A percentile compares a stretch with the other conserved stretches of the same genome.
Conservation (phyloP, 495 filamentous ascomycete species). For the Pyronema omphalodes region DNA sequence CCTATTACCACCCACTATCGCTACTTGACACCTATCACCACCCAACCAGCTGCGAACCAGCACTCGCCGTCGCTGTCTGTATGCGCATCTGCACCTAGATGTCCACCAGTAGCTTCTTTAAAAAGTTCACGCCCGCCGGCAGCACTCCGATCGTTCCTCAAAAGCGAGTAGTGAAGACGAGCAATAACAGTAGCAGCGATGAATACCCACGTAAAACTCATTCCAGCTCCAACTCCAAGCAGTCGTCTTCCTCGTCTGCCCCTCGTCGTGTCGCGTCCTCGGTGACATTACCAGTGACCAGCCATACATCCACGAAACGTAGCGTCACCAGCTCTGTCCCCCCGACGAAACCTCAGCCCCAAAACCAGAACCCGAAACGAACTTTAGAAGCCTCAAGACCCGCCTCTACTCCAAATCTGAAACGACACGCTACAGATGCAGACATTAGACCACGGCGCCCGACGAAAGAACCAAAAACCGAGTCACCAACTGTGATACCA, state of each 20-base stretch:
- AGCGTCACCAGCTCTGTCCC: not conserved
- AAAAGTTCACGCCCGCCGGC: conserved; percentile 19
- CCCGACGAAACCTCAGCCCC: not conserved
- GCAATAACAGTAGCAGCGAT: conserved; percentile 6
- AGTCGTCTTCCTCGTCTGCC: conserved; percentile 1
- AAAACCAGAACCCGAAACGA: not conserved
- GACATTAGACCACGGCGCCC: no score
- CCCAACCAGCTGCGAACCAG: no score
- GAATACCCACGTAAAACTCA: not conserved
- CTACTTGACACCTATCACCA: no score
- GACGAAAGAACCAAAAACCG: no score
- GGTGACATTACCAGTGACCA: conserved; percentile 17
- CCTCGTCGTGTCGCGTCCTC: conserved; percentile 4
- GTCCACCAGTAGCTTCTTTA: conserved; percentile 15
- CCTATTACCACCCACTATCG: no score
- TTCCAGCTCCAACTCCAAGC: conserved; percentile 1
- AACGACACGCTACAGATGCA: not conserved
- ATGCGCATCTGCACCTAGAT: not conserved
- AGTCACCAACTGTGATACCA: no score
- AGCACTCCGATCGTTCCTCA: conserved; percentile 20
- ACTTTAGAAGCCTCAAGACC: not conserved
- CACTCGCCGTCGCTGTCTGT: no score
- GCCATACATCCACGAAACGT: no score
- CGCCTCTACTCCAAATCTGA: conserved; percentile 1
- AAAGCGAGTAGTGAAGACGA: conserved; percentile 17